Evolutionary conservation across 352 stramenopile species (phyloP).

Genomic region (Aphanomyces stellatus): DNA sequence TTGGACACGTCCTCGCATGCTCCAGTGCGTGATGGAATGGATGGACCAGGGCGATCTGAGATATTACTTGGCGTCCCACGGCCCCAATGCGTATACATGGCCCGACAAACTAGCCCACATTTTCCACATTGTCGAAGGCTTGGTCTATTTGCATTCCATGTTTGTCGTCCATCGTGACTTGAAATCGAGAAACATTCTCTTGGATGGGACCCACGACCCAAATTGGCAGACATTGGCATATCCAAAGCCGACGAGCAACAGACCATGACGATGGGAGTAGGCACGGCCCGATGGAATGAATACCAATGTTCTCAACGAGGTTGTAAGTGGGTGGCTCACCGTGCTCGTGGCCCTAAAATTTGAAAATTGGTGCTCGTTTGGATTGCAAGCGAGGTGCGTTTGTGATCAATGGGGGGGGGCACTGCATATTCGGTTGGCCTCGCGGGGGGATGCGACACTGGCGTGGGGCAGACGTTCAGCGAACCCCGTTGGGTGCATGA

Average conservation of each 20-base stretch:
- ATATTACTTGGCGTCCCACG: background rate
- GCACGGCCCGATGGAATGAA: constrained; percentile 9
- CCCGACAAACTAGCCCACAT: background rate
- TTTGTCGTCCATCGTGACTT: constrained; percentile 3
- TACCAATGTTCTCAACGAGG: too few relatives aligned
- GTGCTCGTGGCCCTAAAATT: too few relatives aligned
- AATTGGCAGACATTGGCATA: constrained; percentile 9
- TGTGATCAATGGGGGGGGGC: too few relatives aligned
- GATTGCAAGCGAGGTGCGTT: too few relatives aligned
- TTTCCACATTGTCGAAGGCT: background rate
- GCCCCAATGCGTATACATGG: background rate
- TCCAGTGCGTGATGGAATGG: background rate
- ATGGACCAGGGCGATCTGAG: background rate
- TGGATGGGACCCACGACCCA: background rate
- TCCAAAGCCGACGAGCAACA: background rate
- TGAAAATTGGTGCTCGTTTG: too few relatives aligned
- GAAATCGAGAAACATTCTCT: constrained; percentile 2
- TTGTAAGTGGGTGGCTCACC: too few relatives aligned
- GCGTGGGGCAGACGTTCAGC: too few relatives aligned
- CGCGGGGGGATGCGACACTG: too few relatives aligned
- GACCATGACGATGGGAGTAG: constrained; percentile 1
- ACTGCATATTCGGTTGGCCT: too few relatives aligned
- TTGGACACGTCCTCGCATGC: background rate
- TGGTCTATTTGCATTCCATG: constrained; percentile 12
- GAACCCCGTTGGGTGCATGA: too few relatives aligned